Evolutionary conservation across 345 rosid species (phyloP).

Genomic region (Microcos paniculata): DNA sequence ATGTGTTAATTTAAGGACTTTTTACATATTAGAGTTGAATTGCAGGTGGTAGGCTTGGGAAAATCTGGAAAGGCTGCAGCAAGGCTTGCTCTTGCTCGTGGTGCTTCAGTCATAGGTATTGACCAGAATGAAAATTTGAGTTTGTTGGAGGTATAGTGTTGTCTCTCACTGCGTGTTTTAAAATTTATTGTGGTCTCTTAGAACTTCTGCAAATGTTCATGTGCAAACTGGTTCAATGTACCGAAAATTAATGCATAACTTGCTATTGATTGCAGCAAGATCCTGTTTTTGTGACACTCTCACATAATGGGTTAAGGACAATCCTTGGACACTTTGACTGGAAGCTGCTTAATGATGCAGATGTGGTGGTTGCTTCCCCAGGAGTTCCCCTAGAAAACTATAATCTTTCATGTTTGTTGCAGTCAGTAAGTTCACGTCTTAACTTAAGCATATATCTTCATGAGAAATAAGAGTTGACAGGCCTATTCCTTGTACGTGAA

Average conservation of each 20-base stretch:
- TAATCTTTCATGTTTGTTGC: slow-evolving; percentile 27
- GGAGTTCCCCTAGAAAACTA: slow-evolving; percentile 30
- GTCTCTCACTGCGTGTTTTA: background rate
- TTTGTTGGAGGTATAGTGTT: slow-evolving; percentile 22
- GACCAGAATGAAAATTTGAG: slow-evolving; percentile 30
- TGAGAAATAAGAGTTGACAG: background rate
- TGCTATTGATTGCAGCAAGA: slow-evolving; percentile 25
- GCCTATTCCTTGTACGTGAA: background rate
- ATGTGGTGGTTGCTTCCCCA: slow-evolving; percentile 31
- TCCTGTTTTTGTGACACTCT: slow-evolving; percentile 14
- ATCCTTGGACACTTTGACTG: slow-evolving; percentile 24
- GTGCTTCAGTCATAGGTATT: slow-evolving; percentile 36
- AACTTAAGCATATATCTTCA: background rate
- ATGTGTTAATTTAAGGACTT: slow-evolving; percentile 2
- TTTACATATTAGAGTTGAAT: background rate
- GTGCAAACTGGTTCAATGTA: background rate
- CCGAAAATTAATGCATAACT: background rate
- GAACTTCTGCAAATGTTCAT: background rate
- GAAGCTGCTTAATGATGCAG: slow-evolving; percentile 17
- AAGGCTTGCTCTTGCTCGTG: slow-evolving; percentile 36
- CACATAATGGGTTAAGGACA: slow-evolving; percentile 21
- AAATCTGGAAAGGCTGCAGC: slow-evolving; percentile 36
- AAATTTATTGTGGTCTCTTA: background rate
- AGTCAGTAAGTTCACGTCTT: slow-evolving; percentile 26
- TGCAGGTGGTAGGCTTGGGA: slow-evolving; percentile 35